phyloP scores from a whole-genome alignment of 805 yeast species.

The Metschnikowia lochheadii region DNA sequence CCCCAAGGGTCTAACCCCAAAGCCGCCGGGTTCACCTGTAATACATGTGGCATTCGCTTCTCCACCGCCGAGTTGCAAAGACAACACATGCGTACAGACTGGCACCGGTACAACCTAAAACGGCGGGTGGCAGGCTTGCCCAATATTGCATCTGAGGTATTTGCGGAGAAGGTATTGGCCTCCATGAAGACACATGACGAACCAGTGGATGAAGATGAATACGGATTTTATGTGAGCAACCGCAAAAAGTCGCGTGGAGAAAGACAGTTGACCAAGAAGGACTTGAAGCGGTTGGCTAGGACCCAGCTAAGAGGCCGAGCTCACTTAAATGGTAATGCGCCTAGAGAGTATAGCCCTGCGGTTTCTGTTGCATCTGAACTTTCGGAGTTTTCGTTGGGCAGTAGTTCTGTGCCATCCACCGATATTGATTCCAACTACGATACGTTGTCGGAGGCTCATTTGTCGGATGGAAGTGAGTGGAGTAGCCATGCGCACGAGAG shows the following conservation, averaged over 20 bases:
- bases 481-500: slow-evolving; percentile 14
- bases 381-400: slow-evolving; percentile 56
- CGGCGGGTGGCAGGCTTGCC: slow-evolving; percentile 76
- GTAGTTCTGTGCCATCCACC: slow-evolving; percentile 18
- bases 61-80: slow-evolving; percentile 82
- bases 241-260: slow-evolving; percentile 22
- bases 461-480: slow-evolving; percentile 21
- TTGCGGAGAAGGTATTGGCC: slow-evolving; percentile 59
- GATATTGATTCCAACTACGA: slow-evolving; percentile 34
- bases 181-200: slow-evolving; percentile 15
- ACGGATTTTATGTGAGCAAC: slow-evolving; percentile 44
- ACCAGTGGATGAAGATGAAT: slow-evolving; percentile 45
- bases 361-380: slow-evolving; percentile 51
- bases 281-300: slow-evolving; percentile 24
- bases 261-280: slow-evolving; percentile 40
- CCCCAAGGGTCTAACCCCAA: slow-evolving; percentile 28
- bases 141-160: slow-evolving; percentile 40
- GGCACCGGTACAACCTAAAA: slow-evolving; percentile 96
- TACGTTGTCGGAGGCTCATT: slow-evolving; percentile 49
- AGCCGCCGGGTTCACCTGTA: slow-evolving; percentile 57
- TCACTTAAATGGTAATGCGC: slow-evolving; percentile 15
- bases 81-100: slow-evolving; percentile 92
- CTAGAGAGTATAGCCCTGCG: slow-evolving; percentile 48
- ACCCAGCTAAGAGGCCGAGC: slow-evolving; percentile 16
- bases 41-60: slow-evolving; percentile 82